Evolutionary conservation across 805 yeast genomes (phyloP).

Genomic region (Pichia californica): DNA sequence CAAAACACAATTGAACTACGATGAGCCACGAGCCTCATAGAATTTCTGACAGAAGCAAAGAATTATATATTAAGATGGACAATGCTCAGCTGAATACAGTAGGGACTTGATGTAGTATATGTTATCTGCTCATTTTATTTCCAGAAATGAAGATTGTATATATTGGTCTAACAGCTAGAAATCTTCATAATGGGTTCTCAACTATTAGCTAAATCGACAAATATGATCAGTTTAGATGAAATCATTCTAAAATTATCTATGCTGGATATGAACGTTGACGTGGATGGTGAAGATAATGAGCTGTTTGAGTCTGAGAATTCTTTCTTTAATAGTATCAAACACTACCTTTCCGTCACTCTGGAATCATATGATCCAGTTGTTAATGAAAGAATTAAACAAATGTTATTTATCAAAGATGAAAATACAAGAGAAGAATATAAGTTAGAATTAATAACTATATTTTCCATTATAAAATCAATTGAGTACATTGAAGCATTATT

Average conservation of each 20-base stretch:
- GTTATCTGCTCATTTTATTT: too few species aligned
- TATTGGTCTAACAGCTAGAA: too few species aligned
- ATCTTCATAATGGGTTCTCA: neutral
- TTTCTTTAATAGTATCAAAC: neutral
- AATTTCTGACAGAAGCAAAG: neutral
- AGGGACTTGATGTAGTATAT: too few species aligned
- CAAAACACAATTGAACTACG: too few species aligned
- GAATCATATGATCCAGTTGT: neutral
- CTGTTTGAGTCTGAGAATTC: too few species aligned
- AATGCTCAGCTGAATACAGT: neutral
- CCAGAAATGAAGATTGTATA: too few species aligned
- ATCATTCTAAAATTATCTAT: neutral
- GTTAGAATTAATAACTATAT: conserved; percentile 23
- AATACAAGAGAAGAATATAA: conserved; percentile 12
- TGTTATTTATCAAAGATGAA: neutral
- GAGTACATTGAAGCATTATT: conserved; percentile 14
- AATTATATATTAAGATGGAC: too few species aligned
- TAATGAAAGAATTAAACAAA: neutral
- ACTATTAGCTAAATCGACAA: neutral
- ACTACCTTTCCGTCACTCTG: neutral
- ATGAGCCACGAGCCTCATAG: neutral
- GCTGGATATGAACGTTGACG: neutral
- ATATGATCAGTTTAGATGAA: neutral
- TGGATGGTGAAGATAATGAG: neutral
- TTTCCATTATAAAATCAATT: conserved; percentile 18